Conservation (phyloP, 164 flowering plant genomes). For the Tetracentron sinense region DNA sequence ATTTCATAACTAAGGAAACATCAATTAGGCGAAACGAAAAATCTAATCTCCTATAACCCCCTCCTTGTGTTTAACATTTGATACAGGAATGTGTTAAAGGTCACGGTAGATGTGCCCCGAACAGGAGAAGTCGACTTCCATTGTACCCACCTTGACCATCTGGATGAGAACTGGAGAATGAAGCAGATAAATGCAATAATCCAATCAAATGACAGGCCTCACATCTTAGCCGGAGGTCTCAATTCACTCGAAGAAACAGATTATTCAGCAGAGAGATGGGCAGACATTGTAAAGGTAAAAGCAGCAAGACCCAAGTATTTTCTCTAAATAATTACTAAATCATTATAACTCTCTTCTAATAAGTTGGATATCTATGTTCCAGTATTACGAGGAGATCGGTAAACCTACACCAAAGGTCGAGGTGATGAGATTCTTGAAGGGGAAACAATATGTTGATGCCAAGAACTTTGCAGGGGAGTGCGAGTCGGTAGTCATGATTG, state of each 20-base stretch:
- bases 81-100: constrained; percentile 83
- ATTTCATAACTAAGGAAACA: neutral
- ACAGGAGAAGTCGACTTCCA: constrained; percentile 73
- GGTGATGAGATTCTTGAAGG: constrained; percentile 79
- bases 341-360: neutral
- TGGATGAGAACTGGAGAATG: constrained; percentile 96
- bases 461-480: constrained; percentile 89
- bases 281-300: constrained; percentile 77
- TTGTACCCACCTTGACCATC: constrained; percentile 90
- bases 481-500: constrained; percentile 85
- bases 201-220: constrained; percentile 53
- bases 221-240: constrained; percentile 86
- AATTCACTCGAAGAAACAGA: constrained; percentile 86
- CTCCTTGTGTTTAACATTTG: neutral
- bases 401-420: constrained; percentile 85
- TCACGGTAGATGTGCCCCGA: constrained; percentile 73
- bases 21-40: neutral
- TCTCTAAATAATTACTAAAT: neutral
- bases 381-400: constrained; percentile 95
- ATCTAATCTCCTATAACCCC: neutral
- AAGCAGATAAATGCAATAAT: constrained; percentile 85
- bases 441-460: constrained; percentile 66
- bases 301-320: neutral
- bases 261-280: constrained; percentile 87
- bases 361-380: constrained; percentile 10